phyloP scores from a whole-genome alignment of 371 early-diverging fungal genomes.

The Gilbertella persicaria region DNA sequence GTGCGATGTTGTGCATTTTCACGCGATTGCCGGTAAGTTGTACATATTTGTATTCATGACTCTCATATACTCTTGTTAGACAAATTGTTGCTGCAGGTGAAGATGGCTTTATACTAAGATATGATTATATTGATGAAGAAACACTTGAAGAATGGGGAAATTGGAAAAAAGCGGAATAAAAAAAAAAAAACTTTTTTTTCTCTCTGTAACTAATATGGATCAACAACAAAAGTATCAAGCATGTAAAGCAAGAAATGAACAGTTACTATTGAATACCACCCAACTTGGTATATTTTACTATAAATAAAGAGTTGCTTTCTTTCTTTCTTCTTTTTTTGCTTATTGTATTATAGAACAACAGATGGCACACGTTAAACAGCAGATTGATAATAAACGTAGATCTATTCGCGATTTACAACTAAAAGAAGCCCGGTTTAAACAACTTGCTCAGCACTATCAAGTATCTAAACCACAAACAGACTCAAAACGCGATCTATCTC shows the following conservation, averaged over 20 bases:
- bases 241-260: conserved; percentile 14
- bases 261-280: conserved; percentile 2
- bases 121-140: conserved; percentile 78
- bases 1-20: conserved; percentile 80
- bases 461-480: not conserved
- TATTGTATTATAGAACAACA: conserved; percentile 22
- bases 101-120: conserved; percentile 83
- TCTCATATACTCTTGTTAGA: no score
- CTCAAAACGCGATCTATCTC: conserved; percentile 9
- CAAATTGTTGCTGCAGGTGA: conserved; percentile 77
- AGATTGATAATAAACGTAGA: conserved; percentile 3
- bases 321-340: no score
- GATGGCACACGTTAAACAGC: conserved; percentile 4
- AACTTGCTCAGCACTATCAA: not conserved
- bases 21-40: conserved; percentile 71
- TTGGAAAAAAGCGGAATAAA: conserved; percentile 36
- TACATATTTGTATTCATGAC: no score
- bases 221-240: not conserved
- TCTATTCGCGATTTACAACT: not conserved
- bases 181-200: conserved; percentile 2
- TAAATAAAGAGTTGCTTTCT: not conserved
- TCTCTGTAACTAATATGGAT: conserved; percentile 1
- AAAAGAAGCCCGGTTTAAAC: not conserved
- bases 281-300: conserved; percentile 10
- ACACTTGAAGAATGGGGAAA: conserved; percentile 73